Base-by-base conservation (phyloP, 495 filamentous ascomycete genomes). In the Rusavskia elegans region DNA sequence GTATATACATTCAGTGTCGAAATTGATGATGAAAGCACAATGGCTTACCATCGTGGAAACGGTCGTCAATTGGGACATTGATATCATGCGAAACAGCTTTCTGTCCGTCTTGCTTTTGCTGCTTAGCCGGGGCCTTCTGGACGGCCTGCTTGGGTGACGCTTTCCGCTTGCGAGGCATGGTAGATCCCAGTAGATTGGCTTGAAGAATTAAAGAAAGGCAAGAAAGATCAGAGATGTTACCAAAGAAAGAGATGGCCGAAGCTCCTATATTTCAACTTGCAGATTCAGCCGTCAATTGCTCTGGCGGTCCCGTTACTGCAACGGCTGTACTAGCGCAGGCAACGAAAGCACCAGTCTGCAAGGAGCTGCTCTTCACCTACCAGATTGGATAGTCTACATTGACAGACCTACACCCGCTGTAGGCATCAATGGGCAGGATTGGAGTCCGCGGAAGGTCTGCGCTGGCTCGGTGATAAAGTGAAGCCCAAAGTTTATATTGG, bases 21-120 rank as follows among this genome's bases (percentile, higher is more conserved):
- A 23, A 13, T 17, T 45, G 41, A 11, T 59, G 52, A 0, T 63
- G 59, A 44, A 16, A 16, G 9, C 30, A 10, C 11, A 17, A 29
- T 39, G 13, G 52, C 57, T 64, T 41, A 75, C 66, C 53, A 74
- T 55, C 51, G 37, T 57, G 45, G 59, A 62, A 74, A 23, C 54
- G 59, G 53, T 76, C 70, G 59, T 82, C 74, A n/a, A 82, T 55
- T n/a, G 72, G 68, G 40, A 78, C 56, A 49, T 64, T 62, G 19
- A 77, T 39, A 0, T 63, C 44, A 44, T 69, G 68, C 16, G 66
- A 63, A 14, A 63, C 60, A 5, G 66, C 63, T 38, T 67, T 69
- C 52, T 72, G 70, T 0, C 67, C 65, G 23, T 76, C 71, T 27
- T 77, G 57, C 50, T 60, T 60, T 19, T 52, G 37, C 41, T 60